Percentiles rank a stretch among this genome's conserved stretches.
phyloP scores from a whole-genome alignment of 139 green algal species.

The Chlamydomonas urium region DNA sequence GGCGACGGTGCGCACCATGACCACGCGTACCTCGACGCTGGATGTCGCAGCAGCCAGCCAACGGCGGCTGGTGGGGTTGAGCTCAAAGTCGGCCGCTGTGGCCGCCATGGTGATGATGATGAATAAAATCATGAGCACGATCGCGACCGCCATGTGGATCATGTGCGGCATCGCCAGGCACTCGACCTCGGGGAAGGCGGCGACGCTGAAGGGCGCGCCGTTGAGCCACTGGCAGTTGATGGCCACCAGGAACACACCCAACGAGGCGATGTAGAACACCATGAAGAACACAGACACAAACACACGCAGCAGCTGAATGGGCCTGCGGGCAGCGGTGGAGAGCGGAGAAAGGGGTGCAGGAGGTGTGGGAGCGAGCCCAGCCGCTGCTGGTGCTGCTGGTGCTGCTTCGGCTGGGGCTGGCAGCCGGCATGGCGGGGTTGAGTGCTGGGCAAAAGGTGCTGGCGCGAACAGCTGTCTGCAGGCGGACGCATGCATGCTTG shows the following conservation, averaged over 20 bases:
- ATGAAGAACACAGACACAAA: constrained; percentile 34
- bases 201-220: background rate
- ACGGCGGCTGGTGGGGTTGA: constrained; percentile 33
- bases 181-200: constrained; percentile 19
- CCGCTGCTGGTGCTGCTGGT: too few relatives aligned
- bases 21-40: constrained; percentile 17
- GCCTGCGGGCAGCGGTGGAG: constrained; percentile 23
- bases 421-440: too few relatives aligned
- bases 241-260: constrained; percentile 36
- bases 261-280: constrained; percentile 40
- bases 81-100: constrained; percentile 35
- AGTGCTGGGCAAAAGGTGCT: too few relatives aligned
- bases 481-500: too few relatives aligned
- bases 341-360: background rate
- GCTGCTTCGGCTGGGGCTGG: too few relatives aligned
- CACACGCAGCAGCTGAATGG: constrained; percentile 42
- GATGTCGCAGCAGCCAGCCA: constrained; percentile 25
- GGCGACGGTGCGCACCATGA: constrained; percentile 27
- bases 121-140: constrained; percentile 13
- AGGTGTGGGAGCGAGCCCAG: too few relatives aligned
- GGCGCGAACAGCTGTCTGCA: too few relatives aligned
- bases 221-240: constrained; percentile 33
- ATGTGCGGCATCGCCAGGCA: constrained; percentile 47
- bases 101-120: constrained; percentile 31
- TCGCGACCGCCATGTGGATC: constrained; percentile 20